phyloP scores from a whole-genome alignment of 1,139 yeast species.

The Yamadazyma blattariae region DNA sequence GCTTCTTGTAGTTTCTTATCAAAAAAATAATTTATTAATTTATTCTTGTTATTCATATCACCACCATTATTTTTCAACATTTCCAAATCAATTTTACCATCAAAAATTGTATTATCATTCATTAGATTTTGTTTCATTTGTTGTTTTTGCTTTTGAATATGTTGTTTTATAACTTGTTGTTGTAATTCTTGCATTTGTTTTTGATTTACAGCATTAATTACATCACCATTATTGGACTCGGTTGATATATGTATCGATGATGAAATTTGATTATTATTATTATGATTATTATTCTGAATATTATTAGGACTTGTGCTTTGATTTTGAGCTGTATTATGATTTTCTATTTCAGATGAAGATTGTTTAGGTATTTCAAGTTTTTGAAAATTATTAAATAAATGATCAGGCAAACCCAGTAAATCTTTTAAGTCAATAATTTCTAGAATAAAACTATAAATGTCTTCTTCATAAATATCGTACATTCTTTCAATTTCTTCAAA shows the following conservation, averaged over 20 bases:
- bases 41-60: not conserved
- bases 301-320: not conserved
- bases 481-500: slow-evolving; percentile 68
- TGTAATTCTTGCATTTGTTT: not conserved
- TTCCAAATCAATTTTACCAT: slow-evolving; percentile 2
- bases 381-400: slow-evolving; percentile 41
- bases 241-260: too few relatives aligned
- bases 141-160: not conserved
- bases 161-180: slow-evolving; percentile 2
- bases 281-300: not conserved
- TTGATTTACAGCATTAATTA: not conserved
- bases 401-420: slow-evolving; percentile 38
- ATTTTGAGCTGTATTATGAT: too few relatives aligned
- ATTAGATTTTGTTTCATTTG: not conserved
- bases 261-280: not conserved
- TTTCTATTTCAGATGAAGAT: too few relatives aligned
- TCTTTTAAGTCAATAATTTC: slow-evolving; percentile 41
- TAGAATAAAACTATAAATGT: slow-evolving; percentile 38
- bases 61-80: not conserved
- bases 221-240: not conserved
- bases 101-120: not conserved
- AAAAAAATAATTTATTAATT: slow-evolving; percentile 6
- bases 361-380: not conserved
- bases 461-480: slow-evolving; percentile 59
- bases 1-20: slow-evolving; percentile 9